Evolutionary conservation across 2,329 filamentous ascomycete genomes (phyloP).

Genomic region (Cordyceps fumosorosea): DNA sequence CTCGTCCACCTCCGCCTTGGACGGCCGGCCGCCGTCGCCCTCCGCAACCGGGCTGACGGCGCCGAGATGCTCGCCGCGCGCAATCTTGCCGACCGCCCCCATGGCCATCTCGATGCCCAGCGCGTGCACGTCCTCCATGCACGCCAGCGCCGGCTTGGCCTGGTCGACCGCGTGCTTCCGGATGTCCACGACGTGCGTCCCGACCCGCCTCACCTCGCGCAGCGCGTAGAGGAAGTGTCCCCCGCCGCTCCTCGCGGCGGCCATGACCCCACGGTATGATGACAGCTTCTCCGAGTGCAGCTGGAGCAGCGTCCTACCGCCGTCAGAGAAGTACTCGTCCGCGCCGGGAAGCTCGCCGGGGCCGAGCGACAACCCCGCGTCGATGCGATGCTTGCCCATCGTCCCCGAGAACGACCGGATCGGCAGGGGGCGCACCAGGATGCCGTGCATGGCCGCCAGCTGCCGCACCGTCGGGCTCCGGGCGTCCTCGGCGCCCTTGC

Average conservation of each 20-base stretch:
- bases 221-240: constrained; percentile 11
- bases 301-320: neutral
- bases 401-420: neutral
- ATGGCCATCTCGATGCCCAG: constrained; percentile 4
- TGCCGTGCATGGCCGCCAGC: constrained; percentile 9
- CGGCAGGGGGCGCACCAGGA: constrained; percentile 4
- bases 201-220: neutral
- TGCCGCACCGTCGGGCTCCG: neutral
- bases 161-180: constrained; percentile 7
- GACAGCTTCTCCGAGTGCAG: constrained; percentile 1
- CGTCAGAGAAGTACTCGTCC: neutral
- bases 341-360: neutral
- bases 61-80: constrained; percentile 6
- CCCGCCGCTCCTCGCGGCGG: neutral
- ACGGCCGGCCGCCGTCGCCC: neutral
- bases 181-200: neutral
- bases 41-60: neutral
- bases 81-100: neutral
- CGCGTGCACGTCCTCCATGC: constrained; percentile 5
- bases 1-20: constrained; percentile 5
- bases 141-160: neutral
- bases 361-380: neutral
- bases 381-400: constrained; percentile 7
- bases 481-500: neutral
- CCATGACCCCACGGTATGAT: constrained; percentile 1